These are phyloP conservation scores for Epichloe sibirici DNA, from an alignment of 2,329 filamentous ascomycete species.

Conservation along the genomic window DNA sequence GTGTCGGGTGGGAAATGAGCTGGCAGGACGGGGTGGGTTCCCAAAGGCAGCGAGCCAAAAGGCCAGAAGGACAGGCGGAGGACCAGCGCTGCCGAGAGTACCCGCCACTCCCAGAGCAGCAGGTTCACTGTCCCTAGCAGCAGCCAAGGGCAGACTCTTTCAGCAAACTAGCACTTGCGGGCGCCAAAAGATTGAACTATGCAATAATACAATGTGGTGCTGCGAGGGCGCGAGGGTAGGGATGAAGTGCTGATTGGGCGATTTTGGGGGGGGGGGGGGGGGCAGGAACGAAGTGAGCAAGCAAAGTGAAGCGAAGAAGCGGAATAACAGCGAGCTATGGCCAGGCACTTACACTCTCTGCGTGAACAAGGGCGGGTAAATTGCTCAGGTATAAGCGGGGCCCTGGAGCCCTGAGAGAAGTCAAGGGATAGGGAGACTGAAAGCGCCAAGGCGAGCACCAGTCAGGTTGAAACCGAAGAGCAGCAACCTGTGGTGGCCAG, in stretches of 20 bases:
- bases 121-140: not conserved
- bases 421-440: not conserved
- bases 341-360: not conserved
- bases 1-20: conserved; percentile 20
- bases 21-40: conserved; percentile 4
- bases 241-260: conserved; percentile 5
- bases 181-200: not conserved
- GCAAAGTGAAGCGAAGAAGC: not conserved
- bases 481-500: not conserved
- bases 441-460: not conserved
- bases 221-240: not conserved
- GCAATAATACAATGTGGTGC: not conserved
- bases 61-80: conserved; percentile 2
- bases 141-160: not conserved
- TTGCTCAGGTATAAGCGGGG: not conserved
- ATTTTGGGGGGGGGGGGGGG: not conserved
- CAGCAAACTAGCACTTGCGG: not conserved
- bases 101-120: not conserved
- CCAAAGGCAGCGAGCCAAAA: not conserved
- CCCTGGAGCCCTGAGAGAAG: not conserved
- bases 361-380: not conserved
- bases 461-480: not conserved
- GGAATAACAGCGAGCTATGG: not conserved
- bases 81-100: not conserved
- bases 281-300: not conserved